A percentile compares a stretch with the other conserved stretches of the same genome.
phyloP scores from a whole-genome alignment of 768 basidiomycete species.

The Lentinus tigrinus region DNA sequence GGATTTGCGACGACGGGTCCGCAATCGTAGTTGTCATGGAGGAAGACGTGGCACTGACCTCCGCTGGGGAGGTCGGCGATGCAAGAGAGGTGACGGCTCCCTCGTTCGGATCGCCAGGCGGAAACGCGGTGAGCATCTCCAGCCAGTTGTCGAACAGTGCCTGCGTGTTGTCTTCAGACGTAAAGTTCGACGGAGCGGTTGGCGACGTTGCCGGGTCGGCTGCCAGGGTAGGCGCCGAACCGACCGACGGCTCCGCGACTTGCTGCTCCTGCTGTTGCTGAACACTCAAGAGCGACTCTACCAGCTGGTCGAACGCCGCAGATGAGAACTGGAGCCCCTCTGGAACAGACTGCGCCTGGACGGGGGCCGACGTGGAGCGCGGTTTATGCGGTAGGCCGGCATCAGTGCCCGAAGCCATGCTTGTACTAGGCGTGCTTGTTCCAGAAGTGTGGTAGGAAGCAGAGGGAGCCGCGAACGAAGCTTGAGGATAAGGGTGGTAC shows the following conservation, averaged over 20 bases:
- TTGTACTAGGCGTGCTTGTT: not conserved
- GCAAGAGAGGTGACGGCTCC: not conserved
- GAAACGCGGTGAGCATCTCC: conserved; percentile 22
- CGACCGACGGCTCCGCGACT: not conserved
- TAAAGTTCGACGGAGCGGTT: not conserved
- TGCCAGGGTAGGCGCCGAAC: not conserved
- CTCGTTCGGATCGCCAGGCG: conserved; percentile 22
- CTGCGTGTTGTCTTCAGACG: conserved; percentile 9
- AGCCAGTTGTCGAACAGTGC: conserved; percentile 27
- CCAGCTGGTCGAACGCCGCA: conserved; percentile 37
- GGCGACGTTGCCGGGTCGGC: not conserved
- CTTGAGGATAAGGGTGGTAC: not conserved
- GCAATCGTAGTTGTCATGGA: not conserved
- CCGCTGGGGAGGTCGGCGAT: not conserved
- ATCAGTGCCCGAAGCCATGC: not conserved
- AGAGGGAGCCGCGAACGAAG: no score
- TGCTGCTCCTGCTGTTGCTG: conserved; percentile 12
- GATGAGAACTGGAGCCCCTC: not conserved
- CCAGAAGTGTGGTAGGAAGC: not conserved
- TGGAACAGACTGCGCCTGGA: not conserved
- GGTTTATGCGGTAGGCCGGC: not conserved
- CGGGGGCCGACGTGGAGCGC: not conserved
- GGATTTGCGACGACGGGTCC: not conserved
- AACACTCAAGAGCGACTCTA: conserved; percentile 39
- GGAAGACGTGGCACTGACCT: not conserved